Percentiles rank a stretch among this genome's conserved stretches.
phyloP scores from a whole-genome alignment of 257 asterid genomes.

The Pogostemon cablin region DNA sequence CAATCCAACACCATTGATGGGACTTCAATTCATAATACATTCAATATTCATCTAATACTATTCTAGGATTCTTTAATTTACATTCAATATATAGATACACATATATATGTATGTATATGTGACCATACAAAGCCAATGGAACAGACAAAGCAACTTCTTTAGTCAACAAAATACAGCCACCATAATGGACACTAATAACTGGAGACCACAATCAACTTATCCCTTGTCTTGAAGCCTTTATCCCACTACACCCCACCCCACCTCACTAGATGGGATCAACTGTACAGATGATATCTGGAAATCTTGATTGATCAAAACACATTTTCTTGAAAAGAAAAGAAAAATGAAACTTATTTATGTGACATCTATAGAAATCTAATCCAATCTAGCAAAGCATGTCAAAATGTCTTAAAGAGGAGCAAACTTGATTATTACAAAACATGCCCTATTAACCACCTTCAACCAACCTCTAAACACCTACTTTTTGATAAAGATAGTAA shows the following conservation, averaged over 20 bases:
- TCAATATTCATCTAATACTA: constrained; percentile 31
- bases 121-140: constrained; percentile 20
- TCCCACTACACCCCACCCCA: neutral
- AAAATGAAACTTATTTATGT: constrained; percentile 41
- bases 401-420: constrained; percentile 24
- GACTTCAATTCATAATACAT: constrained; percentile 30
- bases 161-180: constrained; percentile 55
- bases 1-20: constrained; percentile 34
- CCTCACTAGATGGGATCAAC: no score
- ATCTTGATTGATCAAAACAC: no score
- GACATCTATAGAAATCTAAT: constrained; percentile 39
- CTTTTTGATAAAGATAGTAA: constrained; percentile 26
- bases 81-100: neutral
- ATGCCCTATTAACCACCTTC: constrained; percentile 22
- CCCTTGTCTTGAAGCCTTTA: neutral
- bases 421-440: constrained; percentile 44
- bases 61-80: constrained; percentile 6
- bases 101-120: neutral
- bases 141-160: constrained; percentile 30
- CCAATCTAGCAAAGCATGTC: constrained; percentile 40
- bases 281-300: no score
- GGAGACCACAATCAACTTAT: constrained; percentile 29
- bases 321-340: neutral
- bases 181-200: constrained; percentile 25
- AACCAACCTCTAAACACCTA: constrained; percentile 36